These are phyloP conservation scores for Penicillium bialowiezense DNA, from an alignment of 495 filamentous ascomycete species.

Conservation along the genomic window DNA sequence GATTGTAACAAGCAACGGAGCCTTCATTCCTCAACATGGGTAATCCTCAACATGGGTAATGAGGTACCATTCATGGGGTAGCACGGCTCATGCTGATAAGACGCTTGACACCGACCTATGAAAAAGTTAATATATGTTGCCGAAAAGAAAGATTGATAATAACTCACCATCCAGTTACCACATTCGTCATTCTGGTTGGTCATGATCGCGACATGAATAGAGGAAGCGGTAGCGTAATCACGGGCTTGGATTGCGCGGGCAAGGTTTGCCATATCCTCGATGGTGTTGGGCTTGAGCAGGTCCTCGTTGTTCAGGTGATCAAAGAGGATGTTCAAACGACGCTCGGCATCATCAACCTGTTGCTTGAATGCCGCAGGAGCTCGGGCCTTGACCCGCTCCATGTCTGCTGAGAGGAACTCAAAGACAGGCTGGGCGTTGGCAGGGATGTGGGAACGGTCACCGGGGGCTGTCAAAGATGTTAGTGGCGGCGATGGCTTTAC, in stretches of 20 bases:
- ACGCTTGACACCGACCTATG: slow-evolving; percentile 83
- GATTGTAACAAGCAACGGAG: slow-evolving; percentile 2
- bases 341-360: slow-evolving; percentile 90
- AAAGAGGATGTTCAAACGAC: slow-evolving; percentile 85
- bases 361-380: slow-evolving; percentile 78
- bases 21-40: slow-evolving; percentile 2
- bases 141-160: neutral
- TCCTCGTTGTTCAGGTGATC: slow-evolving; percentile 96
- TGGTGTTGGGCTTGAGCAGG: slow-evolving; percentile 76
- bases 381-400: slow-evolving; percentile 79
- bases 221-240: slow-evolving; percentile 72
- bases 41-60: neutral
- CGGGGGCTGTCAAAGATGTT: slow-evolving; percentile 51
- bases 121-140: slow-evolving; percentile 9
- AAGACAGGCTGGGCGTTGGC: slow-evolving; percentile 69
- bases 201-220: slow-evolving; percentile 78
- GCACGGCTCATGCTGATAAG: slow-evolving; percentile 88
- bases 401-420: slow-evolving; percentile 77
- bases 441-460: slow-evolving; percentile 90
- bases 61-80: slow-evolving; percentile 48
- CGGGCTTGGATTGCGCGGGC: slow-evolving; percentile 64
- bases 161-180: slow-evolving; percentile 91
- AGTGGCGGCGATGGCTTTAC: no score
- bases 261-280: slow-evolving; percentile 65
- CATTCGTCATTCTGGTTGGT: slow-evolving; percentile 81